Base-by-base conservation (phyloP, 176 grass and related monocot genomes). In the Rhipidocladum racemiflorum region DNA sequence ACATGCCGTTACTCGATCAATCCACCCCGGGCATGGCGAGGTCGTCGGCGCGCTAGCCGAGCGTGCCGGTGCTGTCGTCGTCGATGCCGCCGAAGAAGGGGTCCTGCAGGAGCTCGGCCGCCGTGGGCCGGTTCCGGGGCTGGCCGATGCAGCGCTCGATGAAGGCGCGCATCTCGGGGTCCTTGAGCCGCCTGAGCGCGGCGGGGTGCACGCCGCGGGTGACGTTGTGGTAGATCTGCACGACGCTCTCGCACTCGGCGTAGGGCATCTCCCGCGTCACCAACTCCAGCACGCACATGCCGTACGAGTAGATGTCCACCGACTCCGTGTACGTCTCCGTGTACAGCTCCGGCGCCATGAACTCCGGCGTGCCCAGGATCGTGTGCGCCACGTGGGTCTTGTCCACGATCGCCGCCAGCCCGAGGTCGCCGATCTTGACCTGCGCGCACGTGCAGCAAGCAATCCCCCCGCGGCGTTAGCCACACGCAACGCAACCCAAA, bases 271-370 rank as follows among this genome's bases (percentile, higher is more conserved):
- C 96, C 78, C 87, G 87, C 10, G 96, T 93, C 18, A 98, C 92
- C 96, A 98, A 90, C 89, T 98, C 96, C 51, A 98, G 90, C 83
- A 98, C 88, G 88, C 96, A 95, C 84, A 98, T 92, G 15, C 90
- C 96, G 68, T 93, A 98, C 64, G 92, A 91, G 90, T 98, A 98
- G 83, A 98, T 91, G 89, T 98, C 96, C 42, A 98, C 96, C 82
- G 80, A 92, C 83, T 98, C 96, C 11, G 92, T 98, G 87, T 98
- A 98, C 32, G 88, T 80, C 91, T 95, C 95, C 78, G 92, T 90
- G 74, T 91, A 98, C 8, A 98, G 82, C 90, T 98, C 95, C 69
- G 95, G 95, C 69, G 95, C 95, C 95, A 98, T 98, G 95, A 91
- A 98, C 86, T 95, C 96, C 23, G 96, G 96, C 61, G 96, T 98